Evolutionary conservation across 2,329 filamentous ascomycete species (phyloP).

Genomic region (Botrytis porri): DNA sequence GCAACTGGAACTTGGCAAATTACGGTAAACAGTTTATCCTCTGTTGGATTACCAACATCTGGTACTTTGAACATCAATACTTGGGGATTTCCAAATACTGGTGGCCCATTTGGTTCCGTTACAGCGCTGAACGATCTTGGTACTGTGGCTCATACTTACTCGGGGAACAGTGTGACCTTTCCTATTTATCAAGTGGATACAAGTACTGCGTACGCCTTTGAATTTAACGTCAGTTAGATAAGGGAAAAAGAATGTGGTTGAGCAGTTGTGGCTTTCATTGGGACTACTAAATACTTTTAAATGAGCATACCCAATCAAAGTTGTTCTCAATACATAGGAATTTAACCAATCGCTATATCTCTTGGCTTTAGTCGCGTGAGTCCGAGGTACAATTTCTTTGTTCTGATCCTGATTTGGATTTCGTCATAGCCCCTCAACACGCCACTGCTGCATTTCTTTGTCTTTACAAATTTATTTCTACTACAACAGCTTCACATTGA

Average conservation of each 20-base stretch:
- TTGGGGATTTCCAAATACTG: slow-evolving; percentile 33
- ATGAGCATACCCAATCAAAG: not conserved
- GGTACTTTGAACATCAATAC: slow-evolving; percentile 31
- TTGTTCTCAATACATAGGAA: not conserved
- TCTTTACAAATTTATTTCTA: not conserved
- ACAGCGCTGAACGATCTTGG: slow-evolving; percentile 36
- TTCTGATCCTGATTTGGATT: not conserved
- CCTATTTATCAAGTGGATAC: slow-evolving; percentile 41
- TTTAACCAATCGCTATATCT: not conserved
- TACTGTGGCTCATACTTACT: slow-evolving; percentile 38
- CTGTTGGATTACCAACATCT: slow-evolving; percentile 26
- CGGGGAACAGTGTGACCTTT: slow-evolving; percentile 40
- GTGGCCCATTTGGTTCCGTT: slow-evolving; percentile 27
- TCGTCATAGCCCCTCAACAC: slow-evolving; percentile 8
- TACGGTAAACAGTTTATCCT: slow-evolving; percentile 26
- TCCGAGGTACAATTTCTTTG: not conserved
- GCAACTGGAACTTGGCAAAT: slow-evolving; percentile 31
- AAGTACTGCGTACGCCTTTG: slow-evolving; percentile 43
- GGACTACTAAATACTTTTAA: not conserved
- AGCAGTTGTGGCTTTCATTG: not conserved
- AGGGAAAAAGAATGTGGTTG: not conserved
- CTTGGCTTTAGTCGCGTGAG: not conserved
- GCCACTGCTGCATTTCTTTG: not conserved
- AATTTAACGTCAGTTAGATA: slow-evolving; percentile 33
- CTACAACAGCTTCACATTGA: not conserved